Evolutionary conservation across 2,329 filamentous ascomycete species (phyloP).

Genomic region (Metarhizium brunneum): DNA sequence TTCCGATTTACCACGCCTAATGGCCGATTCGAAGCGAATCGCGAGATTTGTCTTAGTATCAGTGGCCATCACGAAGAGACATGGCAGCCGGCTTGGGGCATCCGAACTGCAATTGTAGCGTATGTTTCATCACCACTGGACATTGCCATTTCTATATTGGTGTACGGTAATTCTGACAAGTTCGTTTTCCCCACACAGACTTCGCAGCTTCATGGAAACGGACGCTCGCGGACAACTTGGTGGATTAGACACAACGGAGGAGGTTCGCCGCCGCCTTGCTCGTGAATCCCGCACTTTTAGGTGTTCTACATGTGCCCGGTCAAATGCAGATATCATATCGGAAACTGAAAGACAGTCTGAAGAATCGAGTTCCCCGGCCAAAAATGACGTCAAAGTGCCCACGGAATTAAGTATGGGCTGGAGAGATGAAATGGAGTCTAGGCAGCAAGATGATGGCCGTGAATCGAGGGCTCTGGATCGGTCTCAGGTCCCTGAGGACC

Average conservation of each 20-base stretch:
- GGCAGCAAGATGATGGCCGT: conserved; percentile 6
- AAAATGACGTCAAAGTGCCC: conserved; percentile 38
- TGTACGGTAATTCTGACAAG: background rate
- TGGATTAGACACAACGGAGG: conserved; percentile 68
- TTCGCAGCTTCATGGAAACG: conserved; percentile 89
- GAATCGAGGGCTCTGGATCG: background rate
- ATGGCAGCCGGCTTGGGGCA: conserved; percentile 97
- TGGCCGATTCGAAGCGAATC: conserved; percentile 90
- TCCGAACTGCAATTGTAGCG: conserved; percentile 75
- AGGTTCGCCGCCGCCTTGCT: conserved; percentile 61
- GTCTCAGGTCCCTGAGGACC: conserved; percentile 7
- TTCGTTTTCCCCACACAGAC: conserved; percentile 21
- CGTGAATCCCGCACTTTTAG: conserved; percentile 54
- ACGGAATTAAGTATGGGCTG: conserved; percentile 57
- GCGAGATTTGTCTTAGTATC: conserved; percentile 93
- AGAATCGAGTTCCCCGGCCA: conserved; percentile 20
- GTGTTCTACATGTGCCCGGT: conserved; percentile 61
- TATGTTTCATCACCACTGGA: conserved; percentile 14
- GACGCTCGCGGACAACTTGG: conserved; percentile 83
- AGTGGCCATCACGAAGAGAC: conserved; percentile 95
- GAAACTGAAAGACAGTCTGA: conserved; percentile 55
- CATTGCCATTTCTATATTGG: background rate
- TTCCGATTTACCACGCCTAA: conserved; percentile 92
- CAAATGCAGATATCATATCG: conserved; percentile 63
- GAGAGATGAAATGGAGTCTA: conserved; percentile 56